Evolutionary conservation across 1,284 basidiomycete genomes (phyloP).

Genomic region (Cutaneotrichosporon sp.): DNA sequence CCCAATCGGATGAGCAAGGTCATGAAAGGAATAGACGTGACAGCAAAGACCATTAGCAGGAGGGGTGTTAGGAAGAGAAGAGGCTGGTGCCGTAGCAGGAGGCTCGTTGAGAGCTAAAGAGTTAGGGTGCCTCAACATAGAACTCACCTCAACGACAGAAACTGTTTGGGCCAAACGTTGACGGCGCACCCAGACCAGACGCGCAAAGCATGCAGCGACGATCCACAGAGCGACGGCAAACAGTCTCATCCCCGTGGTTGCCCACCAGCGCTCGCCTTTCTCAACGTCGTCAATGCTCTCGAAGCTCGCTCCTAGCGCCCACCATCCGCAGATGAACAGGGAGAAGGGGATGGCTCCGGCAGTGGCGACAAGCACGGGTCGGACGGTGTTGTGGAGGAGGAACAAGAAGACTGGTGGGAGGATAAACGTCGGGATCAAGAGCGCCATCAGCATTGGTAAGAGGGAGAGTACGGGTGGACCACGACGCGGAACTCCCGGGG

Average conservation of each 20-base stretch:
- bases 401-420: slow-evolving; percentile 75
- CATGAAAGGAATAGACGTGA: slow-evolving; percentile 79
- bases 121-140: slow-evolving; percentile 1
- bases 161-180: slow-evolving; percentile 60
- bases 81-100: slow-evolving; percentile 76
- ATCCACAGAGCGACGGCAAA: slow-evolving; percentile 73
- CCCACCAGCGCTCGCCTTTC: slow-evolving; percentile 73
- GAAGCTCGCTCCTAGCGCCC: slow-evolving; percentile 87
- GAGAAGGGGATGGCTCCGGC: slow-evolving; percentile 76
- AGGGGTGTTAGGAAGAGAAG: slow-evolving; percentile 75
- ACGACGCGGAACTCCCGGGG: slow-evolving; percentile 5
- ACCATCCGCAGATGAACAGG: slow-evolving; percentile 74
- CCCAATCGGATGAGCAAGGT: slow-evolving; percentile 78
- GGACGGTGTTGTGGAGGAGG: slow-evolving; percentile 72
- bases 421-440: slow-evolving; percentile 69
- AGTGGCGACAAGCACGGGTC: slow-evolving; percentile 76
- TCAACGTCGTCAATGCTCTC: slow-evolving; percentile 69
- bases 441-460: slow-evolving; percentile 74
- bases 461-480: slow-evolving; percentile 65
- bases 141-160: slow-evolving; percentile 65
- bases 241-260: slow-evolving; percentile 63
- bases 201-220: slow-evolving; percentile 68
- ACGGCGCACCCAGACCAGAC: slow-evolving; percentile 66
- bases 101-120: slow-evolving; percentile 64
- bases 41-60: slow-evolving; percentile 68